Base-by-base conservation (phyloP, 2,329 filamentous ascomycete genomes). In the Fusarium anthophilum region DNA sequence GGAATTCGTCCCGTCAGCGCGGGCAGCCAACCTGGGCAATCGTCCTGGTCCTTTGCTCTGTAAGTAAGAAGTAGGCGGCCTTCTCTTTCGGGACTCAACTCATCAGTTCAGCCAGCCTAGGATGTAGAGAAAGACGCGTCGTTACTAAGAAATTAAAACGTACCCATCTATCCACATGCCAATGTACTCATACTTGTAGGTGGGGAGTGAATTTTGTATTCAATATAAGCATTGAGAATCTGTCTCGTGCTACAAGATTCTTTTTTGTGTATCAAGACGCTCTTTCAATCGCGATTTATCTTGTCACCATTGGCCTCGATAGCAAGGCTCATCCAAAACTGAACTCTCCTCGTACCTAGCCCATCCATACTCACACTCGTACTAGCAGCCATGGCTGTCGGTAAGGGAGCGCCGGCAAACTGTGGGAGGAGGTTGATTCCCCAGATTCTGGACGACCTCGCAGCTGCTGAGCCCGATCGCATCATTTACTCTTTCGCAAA, bases 401-500 rank as follows among this genome's bases (percentile, higher is more conserved):
- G 5, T 13, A 50, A n/a, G 5, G 15, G 3, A 50, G 18, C 22
- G 5, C 47, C 47, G 0, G 28, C 8, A n/a, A 50, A 32, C 11
- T 50, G 47, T 18, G 47, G 47, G 22, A 50, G 22, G 12, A 50
- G 58, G 14, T n/a, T 64, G 1, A 63, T 64, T 3, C 62, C 62
- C 15, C 62, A 64, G 17, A 64, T 64, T 17, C 24, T 63, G 13
- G 62, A 64, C 14, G 37, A 26, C 6, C 24, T 64, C 13, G 44
- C 62, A 7, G 37, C 47, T 18, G 30, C 28, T 24, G 57, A 63
- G 32, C 80, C 80, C 4, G 66, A 77, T 10, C 78, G 76, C 6
- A 64, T 68, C 15, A 51, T 81, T 7, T 80, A 75, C 44, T 80
- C 79, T 4, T 22, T 79, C 8, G 62, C 77, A 2, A 78, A 56